Percentiles rank a stretch among this genome's conserved stretches.
Evolutionary conservation across 805 yeast species (phyloP).

Genomic region (Priceomyces carsonii): DNA sequence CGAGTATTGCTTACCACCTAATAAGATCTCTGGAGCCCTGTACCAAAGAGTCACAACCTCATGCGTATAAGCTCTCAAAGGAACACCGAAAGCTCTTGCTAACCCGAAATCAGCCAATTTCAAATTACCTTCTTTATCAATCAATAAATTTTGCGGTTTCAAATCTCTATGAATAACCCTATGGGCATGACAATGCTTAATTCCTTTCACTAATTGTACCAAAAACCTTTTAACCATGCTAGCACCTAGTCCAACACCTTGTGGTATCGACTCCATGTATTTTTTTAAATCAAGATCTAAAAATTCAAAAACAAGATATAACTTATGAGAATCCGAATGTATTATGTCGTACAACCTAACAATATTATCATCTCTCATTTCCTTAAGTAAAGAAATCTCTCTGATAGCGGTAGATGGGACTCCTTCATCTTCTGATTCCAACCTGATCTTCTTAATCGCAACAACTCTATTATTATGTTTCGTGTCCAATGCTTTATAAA

Average conservation of each 20-base stretch:
- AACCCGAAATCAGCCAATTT: slow-evolving; percentile 82
- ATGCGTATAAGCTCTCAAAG: slow-evolving; percentile 93
- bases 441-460: slow-evolving; percentile 90
- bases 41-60: slow-evolving; percentile 99
- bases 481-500: slow-evolving; percentile 90
- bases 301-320: slow-evolving; percentile 90
- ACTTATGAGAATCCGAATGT: slow-evolving; percentile 89
- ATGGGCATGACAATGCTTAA: slow-evolving; percentile 91
- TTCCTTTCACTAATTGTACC: slow-evolving; percentile 89
- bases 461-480: slow-evolving; percentile 91
- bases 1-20: slow-evolving; percentile 96
- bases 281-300: slow-evolving; percentile 93
- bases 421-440: slow-evolving; percentile 97
- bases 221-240: slow-evolving; percentile 90
- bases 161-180: slow-evolving; percentile 93
- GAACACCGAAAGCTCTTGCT: slow-evolving; percentile 97
- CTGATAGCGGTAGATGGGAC: slow-evolving; percentile 98
- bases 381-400: slow-evolving; percentile 92
- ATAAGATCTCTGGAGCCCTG: slow-evolving; percentile 91
- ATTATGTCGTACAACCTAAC: slow-evolving; percentile 91
- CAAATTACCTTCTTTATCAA: slow-evolving; percentile 92
- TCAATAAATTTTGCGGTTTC: slow-evolving; percentile 93
- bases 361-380: slow-evolving; percentile 89
- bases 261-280: slow-evolving; percentile 94
- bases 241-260: slow-evolving; percentile 85